Evolutionary conservation across 495 filamentous ascomycete genomes (phyloP).

Genomic region (Penicillium coffeae): DNA sequence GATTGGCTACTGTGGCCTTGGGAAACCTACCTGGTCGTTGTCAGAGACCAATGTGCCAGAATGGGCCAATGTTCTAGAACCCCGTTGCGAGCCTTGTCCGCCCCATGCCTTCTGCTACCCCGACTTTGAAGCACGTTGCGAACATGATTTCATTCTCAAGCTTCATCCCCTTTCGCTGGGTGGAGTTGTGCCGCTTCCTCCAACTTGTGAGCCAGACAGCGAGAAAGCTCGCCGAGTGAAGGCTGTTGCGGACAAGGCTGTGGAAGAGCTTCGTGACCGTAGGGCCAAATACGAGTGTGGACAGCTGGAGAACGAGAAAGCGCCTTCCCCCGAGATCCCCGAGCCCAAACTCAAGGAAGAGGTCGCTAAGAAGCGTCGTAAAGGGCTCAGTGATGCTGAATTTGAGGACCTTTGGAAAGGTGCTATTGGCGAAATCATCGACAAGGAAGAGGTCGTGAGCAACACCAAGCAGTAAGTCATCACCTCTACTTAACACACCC

Average conservation of each 20-base stretch:
- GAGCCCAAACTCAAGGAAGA: constrained; percentile 73
- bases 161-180: constrained; percentile 79
- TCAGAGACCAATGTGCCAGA: constrained; percentile 57
- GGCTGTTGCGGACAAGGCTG: constrained; percentile 78
- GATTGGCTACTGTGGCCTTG: constrained; percentile 91
- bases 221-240: constrained; percentile 85
- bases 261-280: constrained; percentile 82
- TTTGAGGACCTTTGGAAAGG: constrained; percentile 90
- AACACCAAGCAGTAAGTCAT: constrained; percentile 72
- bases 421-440: constrained; percentile 79
- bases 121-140: constrained; percentile 71
- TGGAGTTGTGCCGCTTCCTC: constrained; percentile 78
- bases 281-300: constrained; percentile 89
- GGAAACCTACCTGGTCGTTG: constrained; percentile 55
- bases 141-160: constrained; percentile 80
- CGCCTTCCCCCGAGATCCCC: constrained; percentile 59
- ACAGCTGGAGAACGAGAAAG: constrained; percentile 58
- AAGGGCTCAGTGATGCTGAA: constrained; percentile 76
- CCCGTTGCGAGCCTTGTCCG: constrained; percentile 88
- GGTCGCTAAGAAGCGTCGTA: constrained; percentile 67
- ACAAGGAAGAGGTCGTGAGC: constrained; percentile 75
- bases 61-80: constrained; percentile 65
- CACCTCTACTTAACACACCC: constrained; percentile 29
- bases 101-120: constrained; percentile 84
- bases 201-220: constrained; percentile 92